Conservation (phyloP, 2,329 filamentous ascomycete genomes). For the Hymenoscyphus scutula region DNA sequence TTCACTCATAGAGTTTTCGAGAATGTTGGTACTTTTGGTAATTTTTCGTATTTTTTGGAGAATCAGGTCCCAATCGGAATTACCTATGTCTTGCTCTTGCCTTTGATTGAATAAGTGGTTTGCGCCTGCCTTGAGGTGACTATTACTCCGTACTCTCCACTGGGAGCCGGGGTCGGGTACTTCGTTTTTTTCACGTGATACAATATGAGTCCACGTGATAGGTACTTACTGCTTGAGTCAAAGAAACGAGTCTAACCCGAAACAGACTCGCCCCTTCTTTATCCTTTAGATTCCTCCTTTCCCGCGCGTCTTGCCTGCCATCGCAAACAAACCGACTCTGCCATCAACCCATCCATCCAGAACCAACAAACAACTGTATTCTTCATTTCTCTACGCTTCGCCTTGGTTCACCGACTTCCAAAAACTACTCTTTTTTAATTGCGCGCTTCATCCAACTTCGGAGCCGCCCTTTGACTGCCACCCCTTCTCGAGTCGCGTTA, state of each 20-base stretch:
- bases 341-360: slow-evolving; percentile 12
- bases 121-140: too few relatives aligned
- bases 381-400: slow-evolving; percentile 25
- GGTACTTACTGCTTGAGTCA: slow-evolving; percentile 3
- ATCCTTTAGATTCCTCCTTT: not conserved
- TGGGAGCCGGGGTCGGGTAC: not conserved
- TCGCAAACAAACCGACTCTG: slow-evolving; percentile 6
- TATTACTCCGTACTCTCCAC: too few relatives aligned
- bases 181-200: not conserved
- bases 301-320: slow-evolving; percentile 7
- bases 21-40: too few relatives aligned
- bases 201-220: too few relatives aligned
- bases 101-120: too few relatives aligned
- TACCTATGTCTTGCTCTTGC: too few relatives aligned
- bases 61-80: too few relatives aligned
- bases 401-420: slow-evolving; percentile 12
- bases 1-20: too few relatives aligned
- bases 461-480: slow-evolving; percentile 30
- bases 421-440: slow-evolving; percentile 9
- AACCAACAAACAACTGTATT: slow-evolving; percentile 9
- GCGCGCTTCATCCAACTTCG: slow-evolving; percentile 32
- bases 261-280: slow-evolving; percentile 5
- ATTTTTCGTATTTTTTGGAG: too few relatives aligned
- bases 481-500: slow-evolving; percentile 27
- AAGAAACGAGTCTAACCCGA: not conserved